Conservation (phyloP, 345 rosid species). For the Gossypium stocksii region DNA sequence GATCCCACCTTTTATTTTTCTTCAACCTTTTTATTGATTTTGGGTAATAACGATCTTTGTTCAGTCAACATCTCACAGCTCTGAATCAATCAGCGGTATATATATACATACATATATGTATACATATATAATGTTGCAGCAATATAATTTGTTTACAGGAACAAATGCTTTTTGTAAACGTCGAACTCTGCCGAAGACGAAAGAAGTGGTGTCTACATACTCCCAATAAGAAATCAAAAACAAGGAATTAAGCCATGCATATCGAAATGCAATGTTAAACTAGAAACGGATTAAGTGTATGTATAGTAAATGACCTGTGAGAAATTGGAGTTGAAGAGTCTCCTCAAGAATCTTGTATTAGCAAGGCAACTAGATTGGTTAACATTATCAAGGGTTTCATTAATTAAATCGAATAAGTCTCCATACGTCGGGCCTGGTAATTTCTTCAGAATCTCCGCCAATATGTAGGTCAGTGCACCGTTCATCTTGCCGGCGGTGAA, state of each 20-base stretch:
- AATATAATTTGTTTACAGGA: slow-evolving; percentile 2
- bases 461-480: slow-evolving; percentile 42
- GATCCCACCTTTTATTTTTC: too few relatives aligned
- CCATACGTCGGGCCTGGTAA: slow-evolving; percentile 29
- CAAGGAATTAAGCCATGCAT: too few relatives aligned
- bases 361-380: slow-evolving; percentile 24
- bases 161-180: slow-evolving; percentile 19
- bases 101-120: too few relatives aligned
- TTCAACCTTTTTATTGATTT: too few relatives aligned
- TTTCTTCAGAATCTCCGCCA: slow-evolving; percentile 21
- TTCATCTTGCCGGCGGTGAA: slow-evolving; percentile 32
- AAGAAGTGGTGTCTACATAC: slow-evolving; percentile 33
- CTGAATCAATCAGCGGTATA: too few relatives aligned
- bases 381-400: slow-evolving; percentile 25
- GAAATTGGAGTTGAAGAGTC: slow-evolving; percentile 14
- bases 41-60: too few relatives aligned
- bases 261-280: too few relatives aligned
- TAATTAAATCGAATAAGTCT: slow-evolving; percentile 24
- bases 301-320: slow-evolving; percentile 31
- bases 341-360: slow-evolving; percentile 22
- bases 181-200: slow-evolving; percentile 32
- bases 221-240: neutral
- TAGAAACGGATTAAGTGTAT: too few relatives aligned
- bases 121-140: neutral
- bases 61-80: too few relatives aligned